These are phyloP conservation scores for Xylariaceae sp. DNA, from an alignment of 2,329 filamentous ascomycete genomes.

Conservation along the genomic window DNA sequence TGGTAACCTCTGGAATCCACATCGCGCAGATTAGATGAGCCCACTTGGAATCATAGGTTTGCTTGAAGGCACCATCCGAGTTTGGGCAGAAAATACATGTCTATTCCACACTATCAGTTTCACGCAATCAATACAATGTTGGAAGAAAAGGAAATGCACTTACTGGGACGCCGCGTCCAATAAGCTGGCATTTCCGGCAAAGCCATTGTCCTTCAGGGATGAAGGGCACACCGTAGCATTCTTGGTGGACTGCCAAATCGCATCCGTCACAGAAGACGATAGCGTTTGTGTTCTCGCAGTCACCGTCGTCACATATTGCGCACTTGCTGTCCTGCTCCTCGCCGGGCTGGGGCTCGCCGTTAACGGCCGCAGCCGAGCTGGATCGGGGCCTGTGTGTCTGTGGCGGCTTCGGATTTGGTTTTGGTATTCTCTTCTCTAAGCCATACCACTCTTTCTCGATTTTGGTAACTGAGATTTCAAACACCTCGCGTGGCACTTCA, in stretches of 20 bases:
- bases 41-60: constrained; percentile 95
- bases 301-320: constrained; percentile 97
- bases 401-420: constrained; percentile 92
- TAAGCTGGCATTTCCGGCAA: constrained; percentile 92
- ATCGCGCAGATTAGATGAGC: constrained; percentile 93
- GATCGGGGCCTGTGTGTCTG: constrained; percentile 91
- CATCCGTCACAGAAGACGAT: constrained; percentile 99
- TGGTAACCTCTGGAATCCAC: constrained; percentile 96
- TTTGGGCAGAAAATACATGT: constrained; percentile 99
- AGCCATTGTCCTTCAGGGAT: constrained; percentile 99
- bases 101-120: constrained; percentile 34
- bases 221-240: constrained; percentile 97
- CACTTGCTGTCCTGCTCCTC: constrained; percentile 98
- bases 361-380: constrained; percentile 90
- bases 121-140: constrained; percentile 3
- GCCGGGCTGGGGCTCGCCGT: constrained; percentile 80
- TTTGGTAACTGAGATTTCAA: constrained; percentile 97
- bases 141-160: constrained; percentile 40
- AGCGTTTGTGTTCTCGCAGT: constrained; percentile 98
- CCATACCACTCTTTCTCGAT: constrained; percentile 99
- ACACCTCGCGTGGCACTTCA: constrained; percentile 84
- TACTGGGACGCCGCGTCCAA: constrained; percentile 84
- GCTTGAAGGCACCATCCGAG: constrained; percentile 95
- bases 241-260: constrained; percentile 94
- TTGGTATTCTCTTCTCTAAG: constrained; percentile 92